phyloP scores from a whole-genome alignment of 2,329 filamentous ascomycete species.

The Diaporthe batatas region DNA sequence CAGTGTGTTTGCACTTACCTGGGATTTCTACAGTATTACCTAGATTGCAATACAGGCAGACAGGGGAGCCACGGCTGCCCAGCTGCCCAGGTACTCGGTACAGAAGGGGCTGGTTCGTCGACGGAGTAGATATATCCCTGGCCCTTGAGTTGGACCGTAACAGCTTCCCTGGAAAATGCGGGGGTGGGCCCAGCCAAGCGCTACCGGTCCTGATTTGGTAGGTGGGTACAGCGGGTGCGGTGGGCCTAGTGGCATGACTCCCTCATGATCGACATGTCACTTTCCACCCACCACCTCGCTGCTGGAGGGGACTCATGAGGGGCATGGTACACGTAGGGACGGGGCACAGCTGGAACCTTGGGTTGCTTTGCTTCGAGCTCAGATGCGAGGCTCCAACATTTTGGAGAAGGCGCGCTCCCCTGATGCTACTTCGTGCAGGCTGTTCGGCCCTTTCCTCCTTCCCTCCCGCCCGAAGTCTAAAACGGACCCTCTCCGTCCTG shows the following conservation, averaged over 20 bases:
- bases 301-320: neutral
- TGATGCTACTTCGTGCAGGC: neutral
- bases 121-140: neutral
- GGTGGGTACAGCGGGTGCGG: conserved; percentile 17
- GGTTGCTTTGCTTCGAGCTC: conserved; percentile 33
- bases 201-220: conserved; percentile 8
- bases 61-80: too few species aligned
- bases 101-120: neutral
- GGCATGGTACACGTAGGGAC: conserved; percentile 16
- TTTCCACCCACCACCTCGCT: conserved; percentile 6
- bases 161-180: conserved; percentile 35
- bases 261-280: conserved; percentile 33
- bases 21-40: neutral
- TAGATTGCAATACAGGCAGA: too few species aligned
- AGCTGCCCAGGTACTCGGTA: too few species aligned
- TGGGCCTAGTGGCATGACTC: conserved; percentile 32
- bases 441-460: conserved; percentile 39
- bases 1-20: too few species aligned
- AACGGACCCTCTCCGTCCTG: conserved; percentile 4
- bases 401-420: neutral
- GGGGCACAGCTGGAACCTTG: conserved; percentile 3
- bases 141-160: neutral
- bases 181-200: conserved; percentile 34
- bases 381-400: conserved; percentile 1
- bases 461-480: conserved; percentile 31